phyloP scores from a whole-genome alignment of 2,329 filamentous ascomycete species.

The Fusarium sp. region DNA sequence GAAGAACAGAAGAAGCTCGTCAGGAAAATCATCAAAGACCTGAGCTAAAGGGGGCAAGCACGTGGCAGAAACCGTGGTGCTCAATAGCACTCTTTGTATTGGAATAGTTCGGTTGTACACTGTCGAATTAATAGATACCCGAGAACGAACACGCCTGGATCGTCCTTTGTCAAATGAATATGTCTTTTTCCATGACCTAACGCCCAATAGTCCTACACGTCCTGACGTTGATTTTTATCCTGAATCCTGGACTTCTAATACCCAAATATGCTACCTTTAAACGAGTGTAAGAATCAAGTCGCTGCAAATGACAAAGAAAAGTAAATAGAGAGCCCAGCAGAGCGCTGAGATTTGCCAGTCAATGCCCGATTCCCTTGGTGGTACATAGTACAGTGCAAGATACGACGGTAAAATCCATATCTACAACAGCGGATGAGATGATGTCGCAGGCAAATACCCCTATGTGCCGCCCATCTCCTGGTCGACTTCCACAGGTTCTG shows the following conservation, averaged over 20 bases:
- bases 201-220: slow-evolving; percentile 33
- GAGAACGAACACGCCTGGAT: slow-evolving; percentile 36
- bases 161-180: slow-evolving; percentile 30
- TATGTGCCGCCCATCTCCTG: slow-evolving; percentile 46
- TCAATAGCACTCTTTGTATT: slow-evolving; percentile 38
- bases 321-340: not conserved
- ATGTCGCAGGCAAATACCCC: not conserved
- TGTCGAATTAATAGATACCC: slow-evolving; percentile 45
- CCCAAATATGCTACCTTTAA: slow-evolving; percentile 29
- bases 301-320: slow-evolving; percentile 26
- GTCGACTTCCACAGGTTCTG: slow-evolving; percentile 58
- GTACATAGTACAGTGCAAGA: not conserved
- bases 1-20: slow-evolving; percentile 79
- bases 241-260: slow-evolving; percentile 28
- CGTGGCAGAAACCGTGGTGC: slow-evolving; percentile 19
- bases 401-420: not conserved
- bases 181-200: slow-evolving; percentile 38
- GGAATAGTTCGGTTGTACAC: slow-evolving; percentile 34
- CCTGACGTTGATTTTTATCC: slow-evolving; percentile 30
- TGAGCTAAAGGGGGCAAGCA: slow-evolving; percentile 54
- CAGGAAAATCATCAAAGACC: slow-evolving; percentile 71
- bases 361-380: not conserved
- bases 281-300: slow-evolving; percentile 38
- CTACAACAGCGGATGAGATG: not conserved
- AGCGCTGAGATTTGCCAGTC: not conserved